A percentile compares a stretch with the other conserved stretches of the same genome.
phyloP scores from a whole-genome alignment of 2,329 filamentous ascomycete genomes.

The Daldinia sp. region DNA sequence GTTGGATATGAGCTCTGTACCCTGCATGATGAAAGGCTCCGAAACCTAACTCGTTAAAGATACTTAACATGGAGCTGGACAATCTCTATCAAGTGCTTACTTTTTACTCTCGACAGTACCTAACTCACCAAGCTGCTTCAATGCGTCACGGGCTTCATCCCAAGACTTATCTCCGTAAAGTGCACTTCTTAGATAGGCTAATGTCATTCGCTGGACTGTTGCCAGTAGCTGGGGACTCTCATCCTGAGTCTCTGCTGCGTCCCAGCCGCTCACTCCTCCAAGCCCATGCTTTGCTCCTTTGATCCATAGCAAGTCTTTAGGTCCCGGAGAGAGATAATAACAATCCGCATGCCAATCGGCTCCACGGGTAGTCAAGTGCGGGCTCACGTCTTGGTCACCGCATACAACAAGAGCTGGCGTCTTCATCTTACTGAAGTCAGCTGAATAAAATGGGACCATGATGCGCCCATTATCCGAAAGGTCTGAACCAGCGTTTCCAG shows the following conservation, averaged over 20 bases:
- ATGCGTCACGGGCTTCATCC: constrained; percentile 48
- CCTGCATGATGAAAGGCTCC: too few species aligned
- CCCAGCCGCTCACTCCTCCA: constrained; percentile 56
- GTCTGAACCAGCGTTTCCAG: constrained; percentile 50
- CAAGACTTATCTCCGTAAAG: constrained; percentile 53
- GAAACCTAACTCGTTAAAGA: background rate
- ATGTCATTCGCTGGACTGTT: constrained; percentile 54
- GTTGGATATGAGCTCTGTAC: background rate
- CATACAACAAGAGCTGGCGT: constrained; percentile 55
- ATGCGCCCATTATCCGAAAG: constrained; percentile 48
- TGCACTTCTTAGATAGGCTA: constrained; percentile 55
- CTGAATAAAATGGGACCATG: constrained; percentile 51
- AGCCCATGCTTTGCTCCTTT: constrained; percentile 53
- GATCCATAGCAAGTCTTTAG: constrained; percentile 54
- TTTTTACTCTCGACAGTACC: constrained; percentile 51
- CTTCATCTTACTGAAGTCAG: constrained; percentile 53
- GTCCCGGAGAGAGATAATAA: constrained; percentile 51
- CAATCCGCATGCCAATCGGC: constrained; percentile 57
- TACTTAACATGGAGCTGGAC: background rate
- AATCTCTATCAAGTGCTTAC: background rate
- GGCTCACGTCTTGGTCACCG: constrained; percentile 55
- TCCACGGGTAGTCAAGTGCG: constrained; percentile 52
- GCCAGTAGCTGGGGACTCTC: constrained; percentile 53
- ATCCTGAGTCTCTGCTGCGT: constrained; percentile 52
- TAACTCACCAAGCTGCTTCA: constrained; percentile 45